Evolutionary conservation across 768 basidiomycete species (phyloP).

Genomic region (Favolaschia claudopus): DNA sequence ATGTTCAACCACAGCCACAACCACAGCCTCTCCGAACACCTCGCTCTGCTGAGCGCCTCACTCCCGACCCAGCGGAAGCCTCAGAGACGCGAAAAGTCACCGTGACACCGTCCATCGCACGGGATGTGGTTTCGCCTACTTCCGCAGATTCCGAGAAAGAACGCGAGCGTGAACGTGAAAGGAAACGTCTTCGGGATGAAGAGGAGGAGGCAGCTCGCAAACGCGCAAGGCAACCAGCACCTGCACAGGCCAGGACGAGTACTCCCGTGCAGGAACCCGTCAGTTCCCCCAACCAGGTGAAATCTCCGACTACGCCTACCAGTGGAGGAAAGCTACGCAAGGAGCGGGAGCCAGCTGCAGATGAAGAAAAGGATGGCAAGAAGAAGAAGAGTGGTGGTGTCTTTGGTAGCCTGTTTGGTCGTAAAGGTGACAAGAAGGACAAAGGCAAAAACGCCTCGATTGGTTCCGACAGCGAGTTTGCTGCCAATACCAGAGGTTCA

Average conservation of each 20-base stretch:
- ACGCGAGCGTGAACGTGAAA: conserved; percentile 18
- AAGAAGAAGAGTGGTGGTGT: conserved; percentile 80
- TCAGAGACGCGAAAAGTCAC: conserved; percentile 81
- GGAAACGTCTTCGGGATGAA: conserved; percentile 29
- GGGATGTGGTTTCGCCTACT: conserved; percentile 43
- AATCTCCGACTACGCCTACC: conserved; percentile 23
- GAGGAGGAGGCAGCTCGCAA: conserved; percentile 63
- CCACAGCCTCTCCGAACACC: conserved; percentile 49
- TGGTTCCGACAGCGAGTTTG: conserved; percentile 61
- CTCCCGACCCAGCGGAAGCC: conserved; percentile 71
- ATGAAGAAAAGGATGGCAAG: conserved; percentile 38
- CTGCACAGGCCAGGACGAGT: conserved; percentile 50
- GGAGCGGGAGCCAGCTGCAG: conserved; percentile 44
- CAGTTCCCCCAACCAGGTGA: conserved; percentile 47
- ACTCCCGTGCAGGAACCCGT: conserved; percentile 51
- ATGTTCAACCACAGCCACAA: conserved; percentile 38
- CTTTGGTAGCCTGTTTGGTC: conserved; percentile 77
- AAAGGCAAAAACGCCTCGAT: conserved; percentile 61
- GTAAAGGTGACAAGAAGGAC: conserved; percentile 81
- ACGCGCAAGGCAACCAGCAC: conserved; percentile 56
- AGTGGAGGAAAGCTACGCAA: conserved; percentile 54
- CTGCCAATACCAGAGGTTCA: conserved; percentile 50
- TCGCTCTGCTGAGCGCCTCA: conserved; percentile 57
- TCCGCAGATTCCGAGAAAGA: conserved; percentile 1
- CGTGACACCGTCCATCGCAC: conserved; percentile 80